Evolutionary conservation across 2,329 filamentous ascomycete species (phyloP).

Genomic region (Fusarium duplospermum): DNA sequence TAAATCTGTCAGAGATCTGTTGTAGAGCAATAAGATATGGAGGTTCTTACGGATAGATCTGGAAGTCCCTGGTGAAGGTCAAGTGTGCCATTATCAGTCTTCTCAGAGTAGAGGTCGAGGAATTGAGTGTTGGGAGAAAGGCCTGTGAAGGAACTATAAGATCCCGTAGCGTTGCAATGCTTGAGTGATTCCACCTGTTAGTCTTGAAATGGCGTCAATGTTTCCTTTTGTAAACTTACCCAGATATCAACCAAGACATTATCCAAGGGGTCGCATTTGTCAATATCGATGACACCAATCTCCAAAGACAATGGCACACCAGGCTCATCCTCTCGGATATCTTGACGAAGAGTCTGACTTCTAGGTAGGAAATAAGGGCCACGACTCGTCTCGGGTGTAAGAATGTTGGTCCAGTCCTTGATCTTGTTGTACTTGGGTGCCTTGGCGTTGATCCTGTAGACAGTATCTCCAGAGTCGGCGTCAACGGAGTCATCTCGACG

Average conservation of each 20-base stretch:
- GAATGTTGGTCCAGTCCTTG: slow-evolving; percentile 15
- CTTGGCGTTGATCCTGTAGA: slow-evolving; percentile 6
- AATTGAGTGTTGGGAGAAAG: slow-evolving; percentile 1
- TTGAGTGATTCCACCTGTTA: background rate
- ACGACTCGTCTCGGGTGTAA: slow-evolving; percentile 12
- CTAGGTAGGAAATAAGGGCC: slow-evolving; percentile 17
- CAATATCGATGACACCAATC: background rate
- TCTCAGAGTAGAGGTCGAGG: background rate
- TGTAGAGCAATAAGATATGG: background rate
- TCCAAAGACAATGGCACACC: slow-evolving; percentile 16
- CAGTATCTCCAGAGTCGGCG: background rate
- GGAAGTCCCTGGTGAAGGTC: background rate
- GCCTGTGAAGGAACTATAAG: background rate
- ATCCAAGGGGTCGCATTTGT: background rate
- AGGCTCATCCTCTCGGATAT: slow-evolving; percentile 12
- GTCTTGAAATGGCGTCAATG: background rate
- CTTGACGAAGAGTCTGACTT: slow-evolving; percentile 17
- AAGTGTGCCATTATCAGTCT: background rate
- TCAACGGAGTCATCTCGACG: background rate
- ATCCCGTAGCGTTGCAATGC: background rate
- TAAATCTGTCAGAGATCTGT: background rate
- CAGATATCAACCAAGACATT: background rate
- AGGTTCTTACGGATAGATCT: background rate
- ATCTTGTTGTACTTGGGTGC: slow-evolving; percentile 15
- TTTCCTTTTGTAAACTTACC: background rate